phyloP scores from a whole-genome alignment of 208 protist genomes.

The Leishmania lainsoni region DNA sequence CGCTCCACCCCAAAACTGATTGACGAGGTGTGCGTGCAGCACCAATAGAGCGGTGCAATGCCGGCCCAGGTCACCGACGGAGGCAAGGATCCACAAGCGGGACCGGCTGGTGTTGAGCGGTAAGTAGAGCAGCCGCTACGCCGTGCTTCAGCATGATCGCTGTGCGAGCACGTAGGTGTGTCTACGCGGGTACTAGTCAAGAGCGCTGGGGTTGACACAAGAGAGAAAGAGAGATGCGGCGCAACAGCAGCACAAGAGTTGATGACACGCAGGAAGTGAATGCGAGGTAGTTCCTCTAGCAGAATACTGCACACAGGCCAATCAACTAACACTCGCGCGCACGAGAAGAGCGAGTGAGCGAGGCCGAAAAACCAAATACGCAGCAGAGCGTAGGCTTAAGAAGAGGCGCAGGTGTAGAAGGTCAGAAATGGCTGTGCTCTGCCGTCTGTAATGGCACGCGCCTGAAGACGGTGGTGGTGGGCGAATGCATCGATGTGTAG shows the following conservation, averaged over 20 bases:
- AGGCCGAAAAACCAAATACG: not conserved
- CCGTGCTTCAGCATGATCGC: slow-evolving; percentile 3
- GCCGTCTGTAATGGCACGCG: not conserved
- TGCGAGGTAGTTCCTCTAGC: not conserved
- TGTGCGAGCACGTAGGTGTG: slow-evolving; percentile 8
- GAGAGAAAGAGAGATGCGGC: not conserved
- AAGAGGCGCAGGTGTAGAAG: not conserved
- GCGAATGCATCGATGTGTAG: not conserved
- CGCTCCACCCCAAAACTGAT: not conserved
- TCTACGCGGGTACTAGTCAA: too few species aligned
- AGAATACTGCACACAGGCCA: not conserved
- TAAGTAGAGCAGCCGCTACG: not conserved
- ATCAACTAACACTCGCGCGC: not conserved
- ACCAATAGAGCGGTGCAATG: not conserved
- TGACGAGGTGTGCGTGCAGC: not conserved
- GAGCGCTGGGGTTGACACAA: not conserved
- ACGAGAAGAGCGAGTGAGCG: not conserved
- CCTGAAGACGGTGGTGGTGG: not conserved
- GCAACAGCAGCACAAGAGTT: not conserved
- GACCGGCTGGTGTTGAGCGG: not conserved
- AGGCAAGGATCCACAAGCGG: slow-evolving; percentile 7
- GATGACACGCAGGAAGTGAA: not conserved
- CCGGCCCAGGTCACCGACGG: not conserved
- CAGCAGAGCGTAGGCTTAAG: not conserved
- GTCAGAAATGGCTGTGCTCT: not conserved